Base-by-base conservation (phyloP, 495 filamentous ascomycete species). In the Aspergillus egyptiacus region DNA sequence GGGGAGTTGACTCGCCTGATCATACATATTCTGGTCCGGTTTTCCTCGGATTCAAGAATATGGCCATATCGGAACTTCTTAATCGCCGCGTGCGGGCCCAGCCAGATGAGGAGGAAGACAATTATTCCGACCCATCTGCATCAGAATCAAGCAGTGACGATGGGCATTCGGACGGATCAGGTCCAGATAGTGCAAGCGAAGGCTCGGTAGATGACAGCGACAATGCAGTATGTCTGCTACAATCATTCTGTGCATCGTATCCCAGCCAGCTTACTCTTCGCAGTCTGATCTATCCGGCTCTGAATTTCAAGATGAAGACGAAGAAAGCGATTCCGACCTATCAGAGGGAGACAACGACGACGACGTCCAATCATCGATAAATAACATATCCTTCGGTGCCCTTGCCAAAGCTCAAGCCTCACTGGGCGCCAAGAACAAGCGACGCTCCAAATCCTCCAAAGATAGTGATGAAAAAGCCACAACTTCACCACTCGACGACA, bases 401-500 rank as follows among this genome's bases (percentile, higher is more conserved):
- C 73, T 98, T 23, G 86, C 84, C 42, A 85, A 86, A 75, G 93
- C 93, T 2, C 85, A 94, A 70, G 80, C 82, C 10, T 75, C 83
- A 0, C 61, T 95, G 31, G 68, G 70, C 13, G 48, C 65, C 0
- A 72, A 73, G 39, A 63, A 61, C 38, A 69, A 73, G 57, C 33
- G 61, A 28, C 46, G 61, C 34, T 23, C 37, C 15, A 48, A 52
- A 32, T 5, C 44, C 5, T 13, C 34, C 18, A 55, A 53, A 53
- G 31, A 51, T 31, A 30, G 7, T 8, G 40, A 44, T 39, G 56
- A 17, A 51, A 42, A 42, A 18, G 32, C 14, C 8, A 50, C 57
- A n/a, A 35, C 60, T 15, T 57, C 65, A 4, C 62, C 63, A 1
- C 47, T 70, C 2, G 65, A 70, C 51, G 64, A 70, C 24, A 70